Evolutionary conservation across 2,329 filamentous ascomycete genomes (phyloP), one percentile per base, ranked within the genome.

Genomic region (Nemania bipapillata): DNA sequence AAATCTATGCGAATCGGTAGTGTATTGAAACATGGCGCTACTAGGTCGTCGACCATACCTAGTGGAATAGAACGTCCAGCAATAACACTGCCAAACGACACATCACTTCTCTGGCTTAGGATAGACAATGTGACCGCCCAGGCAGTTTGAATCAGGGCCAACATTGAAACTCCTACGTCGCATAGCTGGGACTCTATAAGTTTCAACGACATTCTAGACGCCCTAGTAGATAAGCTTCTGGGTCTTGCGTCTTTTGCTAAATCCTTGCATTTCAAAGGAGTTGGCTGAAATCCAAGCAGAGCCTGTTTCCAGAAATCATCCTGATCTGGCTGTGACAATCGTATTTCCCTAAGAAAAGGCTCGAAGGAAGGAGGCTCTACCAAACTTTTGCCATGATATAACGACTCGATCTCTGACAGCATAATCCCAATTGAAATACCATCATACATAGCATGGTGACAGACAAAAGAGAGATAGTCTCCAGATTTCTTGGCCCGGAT

Each of bases 1-100:
- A 92, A 69, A 35, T 88, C 80, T 17, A 89, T 80, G 28, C 93
- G 87, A 1, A 94, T 77, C 0, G 94, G 93, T 12, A 97, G 80
- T 0, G 94, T 97, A 76, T 97, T 97, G 83, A 97, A 97, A 77
- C 93, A 97, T 0, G 94, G 94, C 0, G 92, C 93, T n/a, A 96
- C 87, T 5, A 97, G 86, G 3, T 85, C 83, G 42, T 94, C 89
- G 11, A 95, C 83, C 0, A 86, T 87, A 5, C 91, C 85, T 2
- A 94, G 78, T 0, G 87, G 81, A 9, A 92, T 77, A 0, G 89
- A 90, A 7, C 94, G 89, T 1, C 94, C 94, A 75, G 89, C 94
- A 64, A 95, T 86, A 2, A 97, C 90, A 74, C 93, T 96, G 0
- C 95, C 94, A 75, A 97, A 97, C 77, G 92, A 96, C 4, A 97